Conservation (phyloP, 2,329 filamentous ascomycete species). For the Colletotrichum karsti region DNA sequence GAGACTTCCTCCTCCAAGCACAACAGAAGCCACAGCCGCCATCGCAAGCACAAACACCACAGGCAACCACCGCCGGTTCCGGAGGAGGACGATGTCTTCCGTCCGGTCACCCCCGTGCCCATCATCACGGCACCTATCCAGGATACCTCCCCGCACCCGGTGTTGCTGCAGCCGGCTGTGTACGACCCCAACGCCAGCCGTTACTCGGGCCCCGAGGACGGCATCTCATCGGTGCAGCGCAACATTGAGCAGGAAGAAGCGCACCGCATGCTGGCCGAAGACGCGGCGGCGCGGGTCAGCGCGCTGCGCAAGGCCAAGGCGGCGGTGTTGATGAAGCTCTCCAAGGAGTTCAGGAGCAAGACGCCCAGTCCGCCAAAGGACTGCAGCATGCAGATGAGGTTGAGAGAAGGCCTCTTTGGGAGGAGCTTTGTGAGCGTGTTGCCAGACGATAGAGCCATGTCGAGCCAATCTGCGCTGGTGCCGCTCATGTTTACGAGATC, state of each 20-base stretch:
- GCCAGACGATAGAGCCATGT: conserved; percentile 55
- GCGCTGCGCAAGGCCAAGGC: conserved; percentile 68
- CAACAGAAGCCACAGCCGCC: conserved; percentile 29
- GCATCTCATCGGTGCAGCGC: conserved; percentile 66
- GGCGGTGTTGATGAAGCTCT: conserved; percentile 67
- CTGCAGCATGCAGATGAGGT: conserved; percentile 44
- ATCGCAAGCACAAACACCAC: conserved; percentile 36
- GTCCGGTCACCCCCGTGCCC: conserved; percentile 39
- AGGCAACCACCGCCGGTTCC: conserved; percentile 26
- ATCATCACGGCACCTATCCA: conserved; percentile 61
- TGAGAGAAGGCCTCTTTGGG: conserved; percentile 54
- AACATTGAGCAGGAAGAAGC: conserved; percentile 65
- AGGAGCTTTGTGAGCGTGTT: conserved; percentile 44
- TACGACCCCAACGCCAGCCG: conserved; percentile 54
- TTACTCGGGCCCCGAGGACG: conserved; percentile 43
- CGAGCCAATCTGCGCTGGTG: conserved; percentile 63
- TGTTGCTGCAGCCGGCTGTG: conserved; percentile 64
- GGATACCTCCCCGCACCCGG: conserved; percentile 55
- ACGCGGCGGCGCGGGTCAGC: conserved; percentile 61
- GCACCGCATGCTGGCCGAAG: conserved; percentile 65
- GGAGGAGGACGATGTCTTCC: conserved; percentile 31
- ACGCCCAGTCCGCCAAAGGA: conserved; percentile 24
- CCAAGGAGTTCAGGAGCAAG: conserved; percentile 53
- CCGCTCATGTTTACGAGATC: conserved; percentile 67
- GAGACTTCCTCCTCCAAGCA: conserved; percentile 31